phyloP scores from a whole-genome alignment of 2,329 filamentous ascomycete genomes.

The Fusarium bactridioides region DNA sequence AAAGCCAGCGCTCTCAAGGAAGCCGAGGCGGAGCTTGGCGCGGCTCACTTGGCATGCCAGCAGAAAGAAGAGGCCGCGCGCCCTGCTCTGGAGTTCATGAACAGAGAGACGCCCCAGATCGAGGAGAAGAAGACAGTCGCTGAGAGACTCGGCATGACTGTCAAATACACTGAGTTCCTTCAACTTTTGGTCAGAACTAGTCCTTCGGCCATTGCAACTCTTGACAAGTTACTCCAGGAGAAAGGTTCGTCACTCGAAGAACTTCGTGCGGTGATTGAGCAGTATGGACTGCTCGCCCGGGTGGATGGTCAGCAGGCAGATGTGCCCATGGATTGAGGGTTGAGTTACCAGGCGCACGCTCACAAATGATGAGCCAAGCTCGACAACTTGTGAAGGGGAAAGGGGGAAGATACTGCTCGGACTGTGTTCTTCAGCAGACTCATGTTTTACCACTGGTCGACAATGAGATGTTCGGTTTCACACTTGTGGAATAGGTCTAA shows the following conservation, averaged over 20 bases:
- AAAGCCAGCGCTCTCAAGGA: not conserved
- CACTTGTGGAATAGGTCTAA: not conserved
- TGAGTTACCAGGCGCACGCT: not conserved
- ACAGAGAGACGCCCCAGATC: not conserved
- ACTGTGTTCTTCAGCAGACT: fast-evolving
- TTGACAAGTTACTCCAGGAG: not conserved
- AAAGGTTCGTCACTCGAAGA: not conserved
- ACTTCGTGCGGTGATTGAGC: not conserved
- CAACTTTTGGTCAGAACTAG: not conserved
- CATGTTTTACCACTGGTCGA: not conserved
- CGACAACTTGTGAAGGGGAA: fast-evolving
- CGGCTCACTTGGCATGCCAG: not conserved
- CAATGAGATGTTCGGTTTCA: not conserved
- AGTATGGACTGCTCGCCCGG: not conserved
- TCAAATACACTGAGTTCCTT: not conserved
- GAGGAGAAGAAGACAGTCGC: not conserved
- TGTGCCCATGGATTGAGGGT: not conserved
- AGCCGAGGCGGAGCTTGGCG: not conserved
- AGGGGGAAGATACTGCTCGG: not conserved
- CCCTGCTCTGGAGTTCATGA: not conserved
- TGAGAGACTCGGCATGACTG: not conserved
- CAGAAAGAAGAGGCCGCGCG: not conserved
- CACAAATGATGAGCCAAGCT: not conserved
- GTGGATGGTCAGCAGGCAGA: not conserved
- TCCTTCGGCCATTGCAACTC: not conserved